These are phyloP conservation scores for Lipomyces starkeyi DNA, from an alignment of 805 yeast species.

Conservation along the genomic window DNA sequence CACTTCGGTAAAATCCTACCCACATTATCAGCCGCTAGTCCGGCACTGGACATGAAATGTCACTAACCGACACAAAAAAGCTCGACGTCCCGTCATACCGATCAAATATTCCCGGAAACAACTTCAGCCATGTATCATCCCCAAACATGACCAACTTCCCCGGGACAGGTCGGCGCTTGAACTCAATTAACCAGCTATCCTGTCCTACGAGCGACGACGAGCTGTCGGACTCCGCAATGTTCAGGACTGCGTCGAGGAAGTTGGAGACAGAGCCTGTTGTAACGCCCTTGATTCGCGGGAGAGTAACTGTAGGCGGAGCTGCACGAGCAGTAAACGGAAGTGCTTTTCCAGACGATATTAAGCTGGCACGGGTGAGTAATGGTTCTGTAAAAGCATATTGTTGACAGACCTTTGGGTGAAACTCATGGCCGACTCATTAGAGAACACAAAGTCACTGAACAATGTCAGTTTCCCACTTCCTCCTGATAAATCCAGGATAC, in stretches of 20 bases:
- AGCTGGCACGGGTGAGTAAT: conserved; percentile 11
- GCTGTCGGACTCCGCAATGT: conserved; percentile 89
- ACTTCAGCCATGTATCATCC: conserved; percentile 96
- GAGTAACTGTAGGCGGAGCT: conserved; percentile 95
- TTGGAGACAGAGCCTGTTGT: conserved; percentile 95
- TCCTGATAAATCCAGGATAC: not conserved
- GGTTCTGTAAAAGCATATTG: not conserved
- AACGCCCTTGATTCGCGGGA: conserved; percentile 90
- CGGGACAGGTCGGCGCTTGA: conserved; percentile 45
- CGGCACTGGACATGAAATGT: not conserved
- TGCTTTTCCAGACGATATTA: conserved; percentile 71
- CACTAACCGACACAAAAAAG: conserved; percentile 72
- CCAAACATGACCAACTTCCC: conserved; percentile 80
- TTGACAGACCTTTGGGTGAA: conserved; percentile 58
- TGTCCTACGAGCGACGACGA: conserved; percentile 70
- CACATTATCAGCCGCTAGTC: not conserved
- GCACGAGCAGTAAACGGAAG: conserved; percentile 90
- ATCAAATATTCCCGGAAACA: conserved; percentile 75
- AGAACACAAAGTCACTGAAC: conserved; percentile 76
- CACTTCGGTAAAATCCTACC: conserved; percentile 82
- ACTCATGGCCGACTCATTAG: conserved; percentile 66
- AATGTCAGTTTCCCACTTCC: not conserved
- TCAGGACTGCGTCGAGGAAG: conserved; percentile 90
- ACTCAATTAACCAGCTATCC: conserved; percentile 87
- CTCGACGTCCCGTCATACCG: conserved; percentile 86